Evolutionary conservation across 2,329 filamentous ascomycete genomes (phyloP).

Genomic region (Ceratocystis cacaofunesta): DNA sequence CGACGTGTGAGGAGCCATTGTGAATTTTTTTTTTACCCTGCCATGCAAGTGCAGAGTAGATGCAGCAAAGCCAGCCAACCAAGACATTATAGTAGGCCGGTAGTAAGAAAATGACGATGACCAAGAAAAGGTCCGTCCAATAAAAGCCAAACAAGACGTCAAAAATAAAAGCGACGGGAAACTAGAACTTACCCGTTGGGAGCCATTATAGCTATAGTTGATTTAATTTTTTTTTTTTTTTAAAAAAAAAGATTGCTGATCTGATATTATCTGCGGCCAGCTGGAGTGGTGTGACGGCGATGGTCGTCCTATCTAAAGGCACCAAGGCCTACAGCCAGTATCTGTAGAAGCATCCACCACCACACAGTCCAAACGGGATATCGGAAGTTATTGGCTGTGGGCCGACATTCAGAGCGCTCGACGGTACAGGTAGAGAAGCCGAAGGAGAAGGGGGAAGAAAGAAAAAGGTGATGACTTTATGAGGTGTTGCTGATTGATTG

Average conservation of each 20-base stretch:
- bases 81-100: not conserved
- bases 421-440: not conserved
- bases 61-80: not conserved
- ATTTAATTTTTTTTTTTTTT: not conserved
- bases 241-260: no score
- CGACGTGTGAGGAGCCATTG: not conserved
- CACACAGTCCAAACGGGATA: not conserved
- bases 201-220: not conserved
- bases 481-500: not conserved
- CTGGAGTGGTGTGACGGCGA: not conserved
- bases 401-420: not conserved
- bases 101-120: not conserved
- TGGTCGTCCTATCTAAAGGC: not conserved
- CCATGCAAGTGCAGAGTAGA: not conserved
- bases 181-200: slow-evolving; percentile 11
- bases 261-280: not conserved
- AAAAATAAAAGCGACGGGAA: not conserved
- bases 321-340: not conserved
- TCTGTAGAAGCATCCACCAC: slow-evolving; percentile 1
- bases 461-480: not conserved
- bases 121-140: not conserved
- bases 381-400: not conserved
- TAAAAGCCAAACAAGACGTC: not conserved
- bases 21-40: not conserved
- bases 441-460: not conserved